These are phyloP conservation scores for Taiozyma sp. DNA, from an alignment of 1,139 yeast genomes.

Conservation along the genomic window DNA sequence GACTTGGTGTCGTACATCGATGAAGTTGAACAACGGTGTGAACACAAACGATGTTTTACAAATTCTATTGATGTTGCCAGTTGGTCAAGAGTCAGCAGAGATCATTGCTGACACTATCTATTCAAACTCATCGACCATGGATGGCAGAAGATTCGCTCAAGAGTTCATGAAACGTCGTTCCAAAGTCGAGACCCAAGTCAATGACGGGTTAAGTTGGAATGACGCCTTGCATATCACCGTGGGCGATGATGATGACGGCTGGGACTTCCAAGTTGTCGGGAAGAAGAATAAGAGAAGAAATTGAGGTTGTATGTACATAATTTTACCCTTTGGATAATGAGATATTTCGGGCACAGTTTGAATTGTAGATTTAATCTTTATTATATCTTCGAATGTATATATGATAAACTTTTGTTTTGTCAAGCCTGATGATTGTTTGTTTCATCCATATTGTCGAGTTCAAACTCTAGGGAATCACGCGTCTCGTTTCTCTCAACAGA, in stretches of 20 bases:
- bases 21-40: slow-evolving; percentile 72
- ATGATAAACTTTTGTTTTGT: background rate
- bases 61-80: slow-evolving; percentile 76
- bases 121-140: slow-evolving; percentile 87
- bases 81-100: slow-evolving; percentile 64
- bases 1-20: slow-evolving; percentile 77
- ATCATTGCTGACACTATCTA: slow-evolving; percentile 92
- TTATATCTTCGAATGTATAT: background rate
- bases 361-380: background rate
- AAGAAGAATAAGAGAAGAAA: slow-evolving; percentile 54
- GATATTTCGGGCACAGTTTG: background rate
- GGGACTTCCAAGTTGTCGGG: slow-evolving; percentile 72
- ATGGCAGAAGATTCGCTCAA: slow-evolving; percentile 89
- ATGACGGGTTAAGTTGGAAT: slow-evolving; percentile 62
- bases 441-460: slow-evolving; percentile 15
- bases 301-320: slow-evolving; percentile 7
- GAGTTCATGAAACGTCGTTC: slow-evolving; percentile 81
- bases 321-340: background rate
- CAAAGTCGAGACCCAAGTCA: slow-evolving; percentile 57
- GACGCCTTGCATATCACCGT: slow-evolving; percentile 51
- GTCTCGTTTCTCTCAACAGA: slow-evolving; percentile 9
- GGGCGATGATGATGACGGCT: slow-evolving; percentile 66
- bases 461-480: slow-evolving; percentile 15
- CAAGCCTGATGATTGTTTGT: background rate
- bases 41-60: slow-evolving; percentile 72